phyloP scores from a whole-genome alignment of 1,284 basidiomycete species.

The Papiliotrema terrestris region DNA sequence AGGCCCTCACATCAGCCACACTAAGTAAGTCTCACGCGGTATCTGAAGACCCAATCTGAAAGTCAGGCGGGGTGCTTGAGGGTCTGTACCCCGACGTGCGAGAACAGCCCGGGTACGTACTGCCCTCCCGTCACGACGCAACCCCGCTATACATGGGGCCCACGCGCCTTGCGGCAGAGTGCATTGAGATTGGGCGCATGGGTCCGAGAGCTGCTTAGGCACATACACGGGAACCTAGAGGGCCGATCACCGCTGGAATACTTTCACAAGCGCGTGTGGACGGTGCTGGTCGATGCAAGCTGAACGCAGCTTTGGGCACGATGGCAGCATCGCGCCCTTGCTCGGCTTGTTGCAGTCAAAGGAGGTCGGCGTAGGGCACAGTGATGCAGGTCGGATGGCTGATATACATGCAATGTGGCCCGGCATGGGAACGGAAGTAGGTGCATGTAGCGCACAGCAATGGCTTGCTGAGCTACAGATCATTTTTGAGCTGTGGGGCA shows the following conservation, averaged over 20 bases:
- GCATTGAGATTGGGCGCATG: constrained; percentile 35
- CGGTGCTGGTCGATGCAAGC: not conserved
- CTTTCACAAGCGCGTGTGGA: constrained; percentile 31
- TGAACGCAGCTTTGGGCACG: constrained; percentile 34
- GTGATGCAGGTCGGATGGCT: not conserved
- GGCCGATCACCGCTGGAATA: constrained; percentile 23
- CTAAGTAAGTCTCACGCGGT: constrained; percentile 10
- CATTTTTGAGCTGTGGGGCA: constrained; percentile 38
- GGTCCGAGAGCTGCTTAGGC: constrained; percentile 28
- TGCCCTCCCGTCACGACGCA: too few species aligned
- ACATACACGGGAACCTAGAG: constrained; percentile 21
- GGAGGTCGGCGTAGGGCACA: constrained; percentile 3
- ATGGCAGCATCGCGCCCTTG: constrained; percentile 35
- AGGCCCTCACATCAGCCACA: constrained; percentile 36
- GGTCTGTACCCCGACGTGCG: constrained; percentile 29
- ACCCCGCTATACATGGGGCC: too few species aligned
- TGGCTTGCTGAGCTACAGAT: constrained; percentile 2
- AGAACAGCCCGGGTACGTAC: constrained; percentile 23
- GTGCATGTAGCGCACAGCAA: not conserved
- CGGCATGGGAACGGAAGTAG: constrained; percentile 39
- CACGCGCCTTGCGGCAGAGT: constrained; percentile 23
- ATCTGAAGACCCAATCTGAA: not conserved
- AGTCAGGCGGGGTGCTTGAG: constrained; percentile 18
- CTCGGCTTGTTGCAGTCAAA: constrained; percentile 36
- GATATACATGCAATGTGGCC: constrained; percentile 31